phyloP scores from a whole-genome alignment of 768 basidiomycete genomes.

The Paxillus involutus region DNA sequence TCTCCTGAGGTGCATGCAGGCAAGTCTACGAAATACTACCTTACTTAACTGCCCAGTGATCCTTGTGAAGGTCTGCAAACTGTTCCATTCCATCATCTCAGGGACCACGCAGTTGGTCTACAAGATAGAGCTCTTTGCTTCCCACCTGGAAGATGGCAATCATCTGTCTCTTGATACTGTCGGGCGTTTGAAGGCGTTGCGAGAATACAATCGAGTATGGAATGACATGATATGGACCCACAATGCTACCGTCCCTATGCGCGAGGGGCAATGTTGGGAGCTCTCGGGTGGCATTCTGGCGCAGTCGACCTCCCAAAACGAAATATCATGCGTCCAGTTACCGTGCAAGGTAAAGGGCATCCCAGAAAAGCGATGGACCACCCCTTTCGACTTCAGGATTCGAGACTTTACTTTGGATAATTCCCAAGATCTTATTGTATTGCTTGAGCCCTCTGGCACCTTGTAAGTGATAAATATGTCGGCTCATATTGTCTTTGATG shows the following conservation, averaged over 20 bases:
- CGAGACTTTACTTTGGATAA: conserved; percentile 38
- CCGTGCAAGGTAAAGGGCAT: conserved; percentile 33
- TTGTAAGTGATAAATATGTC: conserved; percentile 14
- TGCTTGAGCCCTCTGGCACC: conserved; percentile 22
- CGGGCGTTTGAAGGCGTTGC: conserved; percentile 25
- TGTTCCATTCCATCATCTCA: conserved; percentile 28
- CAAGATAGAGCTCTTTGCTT: conserved; percentile 29
- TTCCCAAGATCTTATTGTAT: conserved; percentile 35
- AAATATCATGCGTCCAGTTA: conserved; percentile 25
- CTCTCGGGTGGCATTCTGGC: conserved; percentile 35
- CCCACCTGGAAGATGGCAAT: conserved; percentile 26
- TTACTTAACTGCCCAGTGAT: neutral
- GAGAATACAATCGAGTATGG: conserved; percentile 30
- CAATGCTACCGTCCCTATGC: conserved; percentile 10
- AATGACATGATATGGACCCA: conserved; percentile 22
- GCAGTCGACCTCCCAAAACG: conserved; percentile 18
- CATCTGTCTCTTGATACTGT: conserved; percentile 17
- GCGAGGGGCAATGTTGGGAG: conserved; percentile 31
- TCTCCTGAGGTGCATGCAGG: conserved; percentile 28
- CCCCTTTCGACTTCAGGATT: conserved; percentile 25
- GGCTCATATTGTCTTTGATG: neutral
- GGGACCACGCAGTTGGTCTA: conserved; percentile 27
- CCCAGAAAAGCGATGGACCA: conserved; percentile 25
- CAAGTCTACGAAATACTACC: conserved; percentile 5
- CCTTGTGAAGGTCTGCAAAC: conserved; percentile 26